phyloP scores from a whole-genome alignment of 1,284 basidiomycete species.

The Schizopora paradoxa region DNA sequence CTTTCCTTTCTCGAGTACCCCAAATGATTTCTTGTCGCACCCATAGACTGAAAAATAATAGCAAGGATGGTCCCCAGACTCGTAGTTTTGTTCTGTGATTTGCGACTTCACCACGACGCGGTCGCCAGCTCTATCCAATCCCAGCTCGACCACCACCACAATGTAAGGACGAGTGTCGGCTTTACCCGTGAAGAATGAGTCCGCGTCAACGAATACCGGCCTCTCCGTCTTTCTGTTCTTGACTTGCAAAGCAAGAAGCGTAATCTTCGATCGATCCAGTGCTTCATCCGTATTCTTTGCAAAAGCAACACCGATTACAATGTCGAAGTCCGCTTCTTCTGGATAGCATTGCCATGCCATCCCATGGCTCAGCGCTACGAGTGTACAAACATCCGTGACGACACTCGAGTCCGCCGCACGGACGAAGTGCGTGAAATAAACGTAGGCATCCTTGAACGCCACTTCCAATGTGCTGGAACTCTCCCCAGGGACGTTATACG shows the following conservation, averaged over 20 bases:
- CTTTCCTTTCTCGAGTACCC: no score
- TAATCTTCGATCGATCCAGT: neutral
- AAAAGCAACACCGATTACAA: neutral
- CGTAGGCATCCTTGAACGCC: neutral
- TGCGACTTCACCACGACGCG: no score
- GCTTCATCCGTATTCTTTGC: neutral
- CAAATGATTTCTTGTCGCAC: no score
- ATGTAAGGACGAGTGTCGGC: conserved; percentile 1
- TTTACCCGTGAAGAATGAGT: neutral
- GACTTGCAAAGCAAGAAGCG: neutral
- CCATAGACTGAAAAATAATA: no score
- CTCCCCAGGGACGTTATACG: conserved; percentile 2
- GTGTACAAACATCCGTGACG: neutral
- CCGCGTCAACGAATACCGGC: neutral
- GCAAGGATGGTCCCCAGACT: no score
- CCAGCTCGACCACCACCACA: neutral
- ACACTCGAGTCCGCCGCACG: neutral
- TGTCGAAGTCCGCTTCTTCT: neutral
- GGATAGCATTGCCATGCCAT: neutral
- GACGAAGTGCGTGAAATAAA: conserved; percentile 8
- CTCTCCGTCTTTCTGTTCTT: neutral
- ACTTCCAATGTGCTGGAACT: neutral
- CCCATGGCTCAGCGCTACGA: neutral
- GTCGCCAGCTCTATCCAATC: no score
- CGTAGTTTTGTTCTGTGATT: no score